Conservation (phyloP, 768 basidiomycete genomes). For the Omphalotus guepiniiformis region DNA sequence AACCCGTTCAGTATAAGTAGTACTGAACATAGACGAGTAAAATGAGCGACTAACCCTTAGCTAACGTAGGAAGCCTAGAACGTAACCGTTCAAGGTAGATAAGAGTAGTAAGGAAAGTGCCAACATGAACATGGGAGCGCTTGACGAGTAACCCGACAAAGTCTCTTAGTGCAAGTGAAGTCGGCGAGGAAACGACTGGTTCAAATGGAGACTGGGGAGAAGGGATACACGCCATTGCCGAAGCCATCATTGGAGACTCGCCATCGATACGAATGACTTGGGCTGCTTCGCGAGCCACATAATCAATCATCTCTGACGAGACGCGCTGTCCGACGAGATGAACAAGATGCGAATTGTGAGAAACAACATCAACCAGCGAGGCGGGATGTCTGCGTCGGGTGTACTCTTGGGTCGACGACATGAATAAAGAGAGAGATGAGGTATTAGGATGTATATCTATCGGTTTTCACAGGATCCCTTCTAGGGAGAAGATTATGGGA, state of each 20-base stretch:
- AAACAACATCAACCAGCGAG: slow-evolving; percentile 71
- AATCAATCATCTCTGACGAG: slow-evolving; percentile 78
- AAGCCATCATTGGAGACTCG: slow-evolving; percentile 33
- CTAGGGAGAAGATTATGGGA: slow-evolving; percentile 9
- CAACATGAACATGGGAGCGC: slow-evolving; percentile 82
- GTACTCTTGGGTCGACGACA: slow-evolving; percentile 4
- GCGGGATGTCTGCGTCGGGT: slow-evolving; percentile 51
- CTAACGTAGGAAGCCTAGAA: slow-evolving; percentile 71
- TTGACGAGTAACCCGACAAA: slow-evolving; percentile 83
- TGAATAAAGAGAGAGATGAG: slow-evolving; percentile 3
- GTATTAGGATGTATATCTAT: slow-evolving; percentile 8
- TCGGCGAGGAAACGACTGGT: too few relatives aligned
- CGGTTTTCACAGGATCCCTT: slow-evolving; percentile 10
- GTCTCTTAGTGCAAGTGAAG: slow-evolving; percentile 60
- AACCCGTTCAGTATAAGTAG: neutral
- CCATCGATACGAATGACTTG: slow-evolving; percentile 70
- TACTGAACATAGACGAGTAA: neutral
- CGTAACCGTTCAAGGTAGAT: slow-evolving; percentile 89
- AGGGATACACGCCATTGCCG: slow-evolving; percentile 36
- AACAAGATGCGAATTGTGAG: slow-evolving; percentile 79
- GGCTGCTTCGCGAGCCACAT: slow-evolving; percentile 75
- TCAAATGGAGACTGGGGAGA: slow-evolving; percentile 63
- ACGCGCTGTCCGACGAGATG: slow-evolving; percentile 76
- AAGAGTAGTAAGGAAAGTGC: slow-evolving; percentile 87
- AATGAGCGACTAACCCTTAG: slow-evolving; percentile 61